These are phyloP conservation scores for Pisolithus orientalis DNA, from an alignment of 768 basidiomycete genomes.

Conservation along the genomic window DNA sequence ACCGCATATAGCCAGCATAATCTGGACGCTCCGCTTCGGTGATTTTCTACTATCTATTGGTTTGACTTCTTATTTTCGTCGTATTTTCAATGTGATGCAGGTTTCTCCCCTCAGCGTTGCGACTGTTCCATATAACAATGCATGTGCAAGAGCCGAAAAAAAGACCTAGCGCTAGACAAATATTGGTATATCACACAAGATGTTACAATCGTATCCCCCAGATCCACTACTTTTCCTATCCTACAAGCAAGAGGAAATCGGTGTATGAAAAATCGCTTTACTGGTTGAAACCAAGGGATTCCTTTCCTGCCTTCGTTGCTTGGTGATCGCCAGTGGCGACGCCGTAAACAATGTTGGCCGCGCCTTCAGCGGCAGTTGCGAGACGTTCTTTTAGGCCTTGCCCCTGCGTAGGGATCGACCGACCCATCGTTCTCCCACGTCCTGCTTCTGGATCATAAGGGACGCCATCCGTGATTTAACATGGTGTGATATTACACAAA, in stretches of 20 bases:
- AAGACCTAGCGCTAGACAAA: too few species aligned
- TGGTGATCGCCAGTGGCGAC: conserved; percentile 30
- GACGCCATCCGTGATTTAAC: neutral
- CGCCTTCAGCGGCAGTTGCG: conserved; percentile 26
- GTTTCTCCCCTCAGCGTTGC: neutral
- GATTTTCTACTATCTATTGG: conserved; percentile 3
- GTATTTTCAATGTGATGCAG: neutral
- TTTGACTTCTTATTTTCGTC: neutral
- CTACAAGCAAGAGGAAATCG: neutral
- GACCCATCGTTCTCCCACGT: neutral
- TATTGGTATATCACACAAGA: neutral
- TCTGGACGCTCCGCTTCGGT: conserved; percentile 37
- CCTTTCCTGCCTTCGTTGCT: conserved; percentile 28
- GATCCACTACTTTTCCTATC: neutral
- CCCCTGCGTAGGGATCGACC: neutral
- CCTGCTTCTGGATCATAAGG: neutral
- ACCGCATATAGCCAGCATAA: conserved; percentile 40
- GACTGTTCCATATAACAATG: too few species aligned
- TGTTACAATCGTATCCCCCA: neutral
- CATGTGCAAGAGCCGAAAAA: too few species aligned
- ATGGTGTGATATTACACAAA: neutral
- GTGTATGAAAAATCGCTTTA: neutral
- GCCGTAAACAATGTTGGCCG: conserved; percentile 34
- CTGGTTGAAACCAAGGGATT: conserved; percentile 14
- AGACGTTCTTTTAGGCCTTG: conserved; percentile 19